Conservation (phyloP, 1,139 yeast genomes). For the Pichia norvegensis region DNA sequence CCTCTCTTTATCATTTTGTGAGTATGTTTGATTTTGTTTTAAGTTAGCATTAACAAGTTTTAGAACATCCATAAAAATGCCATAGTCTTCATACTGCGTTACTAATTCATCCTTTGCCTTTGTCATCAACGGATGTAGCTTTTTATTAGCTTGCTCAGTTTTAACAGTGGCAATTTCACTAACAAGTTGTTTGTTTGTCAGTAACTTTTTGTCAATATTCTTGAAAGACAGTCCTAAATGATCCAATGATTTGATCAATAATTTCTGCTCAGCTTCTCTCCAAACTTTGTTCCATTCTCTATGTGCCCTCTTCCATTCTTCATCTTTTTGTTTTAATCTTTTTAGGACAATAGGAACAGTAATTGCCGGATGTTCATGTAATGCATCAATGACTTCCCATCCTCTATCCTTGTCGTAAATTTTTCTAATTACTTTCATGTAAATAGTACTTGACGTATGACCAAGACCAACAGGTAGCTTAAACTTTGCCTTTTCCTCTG, state of each 20-base stretch:
- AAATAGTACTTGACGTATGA: slow-evolving; percentile 81
- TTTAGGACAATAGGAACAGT: slow-evolving; percentile 91
- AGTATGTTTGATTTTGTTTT: slow-evolving; percentile 62
- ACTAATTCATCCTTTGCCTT: slow-evolving; percentile 75
- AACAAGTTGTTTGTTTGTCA: slow-evolving; percentile 83
- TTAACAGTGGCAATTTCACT: slow-evolving; percentile 90
- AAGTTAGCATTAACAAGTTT: slow-evolving; percentile 65
- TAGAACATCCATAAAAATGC: slow-evolving; percentile 66
- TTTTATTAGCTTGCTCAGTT: slow-evolving; percentile 72
- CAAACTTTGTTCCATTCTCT: slow-evolving; percentile 99
- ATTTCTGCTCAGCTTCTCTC: slow-evolving; percentile 97
- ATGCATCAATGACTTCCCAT: slow-evolving; percentile 89
- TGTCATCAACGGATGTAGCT: slow-evolving; percentile 82
- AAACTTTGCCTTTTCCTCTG: slow-evolving; percentile 79
- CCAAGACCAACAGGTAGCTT: slow-evolving; percentile 91
- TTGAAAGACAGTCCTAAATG: slow-evolving; percentile 93
- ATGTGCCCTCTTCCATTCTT: slow-evolving; percentile 97
- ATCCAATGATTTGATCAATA: slow-evolving; percentile 85
- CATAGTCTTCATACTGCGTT: slow-evolving; percentile 57
- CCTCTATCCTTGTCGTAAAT: slow-evolving; percentile 93
- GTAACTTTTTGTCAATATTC: slow-evolving; percentile 87
- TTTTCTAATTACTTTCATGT: slow-evolving; percentile 86
- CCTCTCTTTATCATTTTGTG: slow-evolving; percentile 74
- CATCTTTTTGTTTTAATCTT: slow-evolving; percentile 93
- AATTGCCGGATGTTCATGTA: slow-evolving; percentile 89